Evolutionary conservation across 305 asterid species (phyloP).

Genomic region (Solanum aculeatissimum): DNA sequence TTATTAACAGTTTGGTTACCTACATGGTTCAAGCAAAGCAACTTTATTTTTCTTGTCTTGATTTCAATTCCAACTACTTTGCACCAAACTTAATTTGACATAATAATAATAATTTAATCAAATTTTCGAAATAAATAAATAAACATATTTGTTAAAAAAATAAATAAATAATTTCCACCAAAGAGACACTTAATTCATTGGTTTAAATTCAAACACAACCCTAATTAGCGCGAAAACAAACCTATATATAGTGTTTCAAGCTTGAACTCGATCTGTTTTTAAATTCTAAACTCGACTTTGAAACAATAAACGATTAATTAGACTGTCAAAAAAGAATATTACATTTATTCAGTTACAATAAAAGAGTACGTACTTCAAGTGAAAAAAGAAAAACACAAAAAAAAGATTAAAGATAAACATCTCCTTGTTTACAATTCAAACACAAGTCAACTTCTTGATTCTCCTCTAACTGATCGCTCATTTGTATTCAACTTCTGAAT

Average conservation of each 20-base stretch:
- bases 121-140: not conserved
- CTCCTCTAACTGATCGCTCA: not conserved
- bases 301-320: not conserved
- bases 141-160: not conserved
- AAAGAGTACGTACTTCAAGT: not conserved
- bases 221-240: not conserved
- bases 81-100: not conserved
- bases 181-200: not conserved
- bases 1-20: not conserved
- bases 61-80: constrained; percentile 1
- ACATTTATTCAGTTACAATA: not conserved
- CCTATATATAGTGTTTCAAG: not conserved
- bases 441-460: not conserved
- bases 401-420: not conserved
- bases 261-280: not conserved
- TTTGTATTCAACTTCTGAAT: not conserved
- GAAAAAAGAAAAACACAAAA: not conserved
- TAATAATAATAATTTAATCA: not conserved
- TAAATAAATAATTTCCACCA: not conserved
- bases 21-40: not conserved
- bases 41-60: not conserved
- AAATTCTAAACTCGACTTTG: not conserved
- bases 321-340: not conserved
- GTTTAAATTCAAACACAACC: not conserved
- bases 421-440: not conserved